Evolutionary conservation across 306 rosid genomes (phyloP).

Genomic region (Dalbergia cochinchinensis): DNA sequence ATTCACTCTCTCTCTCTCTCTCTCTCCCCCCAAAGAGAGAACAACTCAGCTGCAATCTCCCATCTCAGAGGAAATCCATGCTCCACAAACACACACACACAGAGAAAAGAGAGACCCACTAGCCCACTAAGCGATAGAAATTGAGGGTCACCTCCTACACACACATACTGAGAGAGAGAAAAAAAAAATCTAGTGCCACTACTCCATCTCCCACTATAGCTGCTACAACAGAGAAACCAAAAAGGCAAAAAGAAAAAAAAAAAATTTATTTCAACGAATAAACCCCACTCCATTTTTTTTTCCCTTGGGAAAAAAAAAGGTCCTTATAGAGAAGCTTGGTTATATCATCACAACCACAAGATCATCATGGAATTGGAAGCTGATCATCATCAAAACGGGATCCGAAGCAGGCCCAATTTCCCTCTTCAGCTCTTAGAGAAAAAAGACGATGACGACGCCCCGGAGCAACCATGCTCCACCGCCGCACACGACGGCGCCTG

Average conservation of each 20-base stretch:
- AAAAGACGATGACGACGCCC: constrained; percentile 53
- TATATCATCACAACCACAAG: constrained; percentile 34
- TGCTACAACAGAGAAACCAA: constrained; percentile 24
- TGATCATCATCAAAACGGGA: constrained; percentile 69
- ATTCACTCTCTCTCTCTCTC: constrained; percentile 47
- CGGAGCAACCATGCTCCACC: constrained; percentile 54
- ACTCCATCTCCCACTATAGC: constrained; percentile 46
- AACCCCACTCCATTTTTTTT: constrained; percentile 49
- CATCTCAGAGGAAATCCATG: constrained; percentile 81
- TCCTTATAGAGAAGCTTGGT: constrained; percentile 43
- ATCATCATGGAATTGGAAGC: constrained; percentile 93
- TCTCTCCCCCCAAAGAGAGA: constrained; percentile 39
- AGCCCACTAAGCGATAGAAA: constrained; percentile 57
- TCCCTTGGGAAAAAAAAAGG: neutral
- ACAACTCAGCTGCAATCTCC: constrained; percentile 73
- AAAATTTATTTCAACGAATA: neutral
- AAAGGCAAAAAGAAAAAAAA: constrained; percentile 3
- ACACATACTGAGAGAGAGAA: constrained; percentile 1
- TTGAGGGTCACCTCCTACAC: constrained; percentile 67
- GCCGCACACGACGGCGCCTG: constrained; percentile 27
- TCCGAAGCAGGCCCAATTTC: constrained; percentile 83
- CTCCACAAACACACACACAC: constrained; percentile 63
- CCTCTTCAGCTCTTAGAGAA: constrained; percentile 88
- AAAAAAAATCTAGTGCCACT: constrained; percentile 38
- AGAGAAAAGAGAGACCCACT: constrained; percentile 74